A percentile compares a stretch with the other conserved stretches of the same genome.
Conservation (phyloP, 2,329 filamentous ascomycete species). For the Phialophora tarda region DNA sequence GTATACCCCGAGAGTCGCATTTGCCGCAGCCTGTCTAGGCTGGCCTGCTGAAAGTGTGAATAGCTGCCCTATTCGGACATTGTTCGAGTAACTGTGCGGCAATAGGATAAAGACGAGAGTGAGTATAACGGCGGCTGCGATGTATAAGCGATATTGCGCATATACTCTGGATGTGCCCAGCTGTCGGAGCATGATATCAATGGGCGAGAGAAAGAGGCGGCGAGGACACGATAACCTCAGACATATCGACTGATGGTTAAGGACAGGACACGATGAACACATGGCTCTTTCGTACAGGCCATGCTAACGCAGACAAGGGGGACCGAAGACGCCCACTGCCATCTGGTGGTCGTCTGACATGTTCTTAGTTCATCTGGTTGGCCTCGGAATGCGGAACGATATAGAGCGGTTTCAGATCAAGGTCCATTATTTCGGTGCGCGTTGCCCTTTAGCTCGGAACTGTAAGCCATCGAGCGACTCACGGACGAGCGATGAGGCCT, state of each 20-base stretch:
- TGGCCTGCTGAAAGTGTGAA: neutral
- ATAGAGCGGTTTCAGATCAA: neutral
- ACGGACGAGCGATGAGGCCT: neutral
- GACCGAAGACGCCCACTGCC: neutral
- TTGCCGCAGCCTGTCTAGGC: conserved; percentile 31
- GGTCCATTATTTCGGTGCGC: neutral
- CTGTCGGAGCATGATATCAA: conserved; percentile 3
- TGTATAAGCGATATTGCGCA: neutral
- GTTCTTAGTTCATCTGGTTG: neutral
- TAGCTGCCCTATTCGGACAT: neutral
- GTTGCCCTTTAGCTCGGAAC: neutral
- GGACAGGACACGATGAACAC: neutral
- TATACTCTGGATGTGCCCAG: neutral
- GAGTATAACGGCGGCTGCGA: neutral
- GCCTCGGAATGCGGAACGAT: neutral
- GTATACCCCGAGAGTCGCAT: conserved; percentile 19
- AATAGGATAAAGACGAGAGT: conserved; percentile 1
- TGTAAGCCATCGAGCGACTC: neutral
- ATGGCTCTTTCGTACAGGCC: neutral
- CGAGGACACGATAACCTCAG: neutral
- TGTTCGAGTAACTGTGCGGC: neutral
- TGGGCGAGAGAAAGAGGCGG: neutral
- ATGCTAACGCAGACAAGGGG: neutral
- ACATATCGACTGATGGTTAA: neutral
- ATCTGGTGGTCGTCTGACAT: neutral